Percentiles rank a stretch among this genome's conserved stretches.
Evolutionary conservation across 257 asterid species (phyloP).

Genomic region (Mentha longifolia): DNA sequence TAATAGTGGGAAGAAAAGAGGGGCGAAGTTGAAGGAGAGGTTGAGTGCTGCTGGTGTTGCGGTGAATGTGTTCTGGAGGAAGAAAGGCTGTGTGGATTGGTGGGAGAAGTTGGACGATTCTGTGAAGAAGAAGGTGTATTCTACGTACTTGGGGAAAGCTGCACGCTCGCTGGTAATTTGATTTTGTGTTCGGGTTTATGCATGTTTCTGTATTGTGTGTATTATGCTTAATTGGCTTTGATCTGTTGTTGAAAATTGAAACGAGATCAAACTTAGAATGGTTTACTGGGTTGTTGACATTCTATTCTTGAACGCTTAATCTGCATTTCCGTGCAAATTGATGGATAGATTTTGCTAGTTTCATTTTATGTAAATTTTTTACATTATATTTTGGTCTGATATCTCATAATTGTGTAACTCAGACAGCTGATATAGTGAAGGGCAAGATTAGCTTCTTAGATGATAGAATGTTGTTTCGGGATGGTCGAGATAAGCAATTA

Average conservation of each 20-base stretch:
- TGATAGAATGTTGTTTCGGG: conserved; percentile 47
- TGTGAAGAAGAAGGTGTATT: conserved; percentile 58
- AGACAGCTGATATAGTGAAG: conserved; percentile 64
- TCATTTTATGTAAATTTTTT: conserved; percentile 9
- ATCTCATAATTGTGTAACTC: conserved; percentile 41
- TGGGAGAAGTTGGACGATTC: conserved; percentile 85
- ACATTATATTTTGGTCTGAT: conserved; percentile 32
- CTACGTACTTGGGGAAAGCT: conserved; percentile 69
- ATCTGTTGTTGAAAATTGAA: no score
- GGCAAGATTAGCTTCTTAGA: conserved; percentile 45
- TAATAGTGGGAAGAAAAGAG: conserved; percentile 69
- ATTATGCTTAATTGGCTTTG: conserved; percentile 3
- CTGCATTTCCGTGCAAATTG: conserved; percentile 26
- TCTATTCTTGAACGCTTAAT: conserved; percentile 10
- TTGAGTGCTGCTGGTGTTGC: conserved; percentile 68
- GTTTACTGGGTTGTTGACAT: conserved; percentile 1
- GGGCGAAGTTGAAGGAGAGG: conserved; percentile 74
- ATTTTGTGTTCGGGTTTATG: not conserved
- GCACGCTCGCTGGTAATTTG: conserved; percentile 72
- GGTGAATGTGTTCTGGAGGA: conserved; percentile 89
- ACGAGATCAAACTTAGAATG: conserved; percentile 15
- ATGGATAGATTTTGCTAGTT: conserved; percentile 21
- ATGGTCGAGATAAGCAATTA: conserved; percentile 40
- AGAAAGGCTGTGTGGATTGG: conserved; percentile 97
- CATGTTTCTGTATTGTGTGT: conserved; percentile 17